Conservation (phyloP, 352 stramenopile species). For the Lagenidium giganteum region DNA sequence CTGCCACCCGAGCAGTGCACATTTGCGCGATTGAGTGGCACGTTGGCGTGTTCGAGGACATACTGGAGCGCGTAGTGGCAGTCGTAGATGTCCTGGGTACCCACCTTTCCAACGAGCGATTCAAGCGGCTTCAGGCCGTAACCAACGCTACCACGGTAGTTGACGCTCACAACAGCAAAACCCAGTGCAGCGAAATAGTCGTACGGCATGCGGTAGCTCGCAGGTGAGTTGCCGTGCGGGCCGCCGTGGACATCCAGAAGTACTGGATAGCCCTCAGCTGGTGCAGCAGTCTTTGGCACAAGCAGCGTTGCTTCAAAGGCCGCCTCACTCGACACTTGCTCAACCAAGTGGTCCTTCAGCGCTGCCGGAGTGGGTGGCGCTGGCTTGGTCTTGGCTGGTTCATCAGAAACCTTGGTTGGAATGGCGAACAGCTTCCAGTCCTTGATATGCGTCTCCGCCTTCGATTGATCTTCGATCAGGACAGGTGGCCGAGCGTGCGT, state of each 20-base stretch:
- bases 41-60: conserved; percentile 54
- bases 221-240: conserved; percentile 86
- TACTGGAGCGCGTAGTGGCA: conserved; percentile 79
- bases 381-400: conserved; percentile 26
- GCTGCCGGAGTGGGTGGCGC: conserved; percentile 21
- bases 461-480: conserved; percentile 42
- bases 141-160: conserved; percentile 95
- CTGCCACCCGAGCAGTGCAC: conserved; percentile 93
- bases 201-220: conserved; percentile 84
- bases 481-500: conserved; percentile 29
- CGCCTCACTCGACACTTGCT: conserved; percentile 33
- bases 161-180: conserved; percentile 92
- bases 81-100: conserved; percentile 92
- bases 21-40: conserved; percentile 61
- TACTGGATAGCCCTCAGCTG: conserved; percentile 54
- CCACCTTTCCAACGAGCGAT: conserved; percentile 87
- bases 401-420: conserved; percentile 40
- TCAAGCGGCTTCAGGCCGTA: conserved; percentile 90
- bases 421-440: conserved; percentile 62
- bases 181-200: conserved; percentile 86
- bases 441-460: conserved; percentile 29
- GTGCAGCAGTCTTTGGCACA: conserved; percentile 32
- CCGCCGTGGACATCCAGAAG: conserved; percentile 90
- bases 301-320: conserved; percentile 80
- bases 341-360: conserved; percentile 42